Conservation (phyloP, 176 grass and related monocot species). For the Pharus latifolius region DNA sequence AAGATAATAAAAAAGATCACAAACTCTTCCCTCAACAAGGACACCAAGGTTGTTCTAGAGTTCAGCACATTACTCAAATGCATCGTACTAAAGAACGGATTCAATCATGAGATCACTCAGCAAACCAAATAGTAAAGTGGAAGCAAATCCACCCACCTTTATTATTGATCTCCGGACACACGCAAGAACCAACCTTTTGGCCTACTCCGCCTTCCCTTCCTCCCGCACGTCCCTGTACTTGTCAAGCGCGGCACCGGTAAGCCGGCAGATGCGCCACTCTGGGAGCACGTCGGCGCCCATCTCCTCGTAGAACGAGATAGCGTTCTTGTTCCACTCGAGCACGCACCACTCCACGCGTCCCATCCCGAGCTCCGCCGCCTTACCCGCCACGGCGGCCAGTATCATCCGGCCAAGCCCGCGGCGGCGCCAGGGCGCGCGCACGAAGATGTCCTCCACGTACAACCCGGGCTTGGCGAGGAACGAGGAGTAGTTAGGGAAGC, state of each 20-base stretch:
- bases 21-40: too few species aligned
- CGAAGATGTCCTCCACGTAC: slow-evolving; percentile 64
- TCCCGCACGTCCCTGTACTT: slow-evolving; percentile 36
- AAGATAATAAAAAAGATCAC: too few species aligned
- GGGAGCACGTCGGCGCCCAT: slow-evolving; percentile 91
- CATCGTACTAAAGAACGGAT: background rate
- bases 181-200: background rate
- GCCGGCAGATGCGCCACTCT: slow-evolving; percentile 85
- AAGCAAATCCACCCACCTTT: slow-evolving; percentile 3
- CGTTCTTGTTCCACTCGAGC: slow-evolving; percentile 83
- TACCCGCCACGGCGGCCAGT: slow-evolving; percentile 62
- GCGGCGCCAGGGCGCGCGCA: slow-evolving; percentile 70
- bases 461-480: slow-evolving; percentile 64
- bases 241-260: slow-evolving; percentile 37
- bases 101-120: background rate
- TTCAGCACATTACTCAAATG: background rate
- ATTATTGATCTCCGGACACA: slow-evolving; percentile 1
- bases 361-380: slow-evolving; percentile 69
- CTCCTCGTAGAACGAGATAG: slow-evolving; percentile 77
- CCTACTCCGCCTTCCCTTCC: slow-evolving; percentile 13
- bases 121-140: background rate
- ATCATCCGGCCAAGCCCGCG: slow-evolving; percentile 69
- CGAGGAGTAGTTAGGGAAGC: slow-evolving; percentile 68
- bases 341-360: slow-evolving; percentile 83
- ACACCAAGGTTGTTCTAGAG: too few species aligned